Base-by-base conservation (phyloP, 129 eudicot species). In the Ambrosia trifida region DNA sequence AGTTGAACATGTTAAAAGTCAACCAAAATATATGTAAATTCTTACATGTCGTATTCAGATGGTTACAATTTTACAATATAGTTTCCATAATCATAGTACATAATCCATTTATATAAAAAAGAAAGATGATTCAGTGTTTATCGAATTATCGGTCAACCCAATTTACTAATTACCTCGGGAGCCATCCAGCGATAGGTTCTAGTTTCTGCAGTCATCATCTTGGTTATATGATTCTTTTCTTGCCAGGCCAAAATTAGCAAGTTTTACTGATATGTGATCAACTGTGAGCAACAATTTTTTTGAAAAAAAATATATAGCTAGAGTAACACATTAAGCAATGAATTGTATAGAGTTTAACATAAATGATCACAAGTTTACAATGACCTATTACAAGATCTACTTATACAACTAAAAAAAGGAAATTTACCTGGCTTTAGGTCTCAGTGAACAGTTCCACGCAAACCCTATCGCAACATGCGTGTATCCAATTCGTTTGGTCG, bases 151-250 rank as follows among this genome's bases (percentile, higher is more conserved):
- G 53, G 70, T 44, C 53, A 65, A 11, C 33, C 28, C 9, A 1
- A 65, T 16, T n/a, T 50, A 31, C 32, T 69, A 43, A 69, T 57
- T 83, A 86, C 96, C 86, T 89, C 89, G 5, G 96, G 96, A 70
- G 96, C 96, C 96, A 89, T 89, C 96, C 96, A 86, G 24, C 96
- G 88, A 63, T 87, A 89, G 3, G 93, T 89, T 80, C 93, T 94
- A 1, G 93, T 89, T 72, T 87, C 96, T 41, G 96, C 90, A 44
- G 94, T 89, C 96, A 86, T 89, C 94, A 86, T 86, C 70, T 89
- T 93, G 7, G 96, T 89, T 78, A 86, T 24, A 76, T 2, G 93
- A 77, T 74, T 89, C 96, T 76, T 86, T 90, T 74, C 96, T 86
- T 36, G 94, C 96, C 80, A 89, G 66, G 53, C 96, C 96, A 76